Evolutionary conservation across 257 asterid species (phyloP), one percentile per base, ranked within the genome.

Genomic region (Henckelia pumila): DNA sequence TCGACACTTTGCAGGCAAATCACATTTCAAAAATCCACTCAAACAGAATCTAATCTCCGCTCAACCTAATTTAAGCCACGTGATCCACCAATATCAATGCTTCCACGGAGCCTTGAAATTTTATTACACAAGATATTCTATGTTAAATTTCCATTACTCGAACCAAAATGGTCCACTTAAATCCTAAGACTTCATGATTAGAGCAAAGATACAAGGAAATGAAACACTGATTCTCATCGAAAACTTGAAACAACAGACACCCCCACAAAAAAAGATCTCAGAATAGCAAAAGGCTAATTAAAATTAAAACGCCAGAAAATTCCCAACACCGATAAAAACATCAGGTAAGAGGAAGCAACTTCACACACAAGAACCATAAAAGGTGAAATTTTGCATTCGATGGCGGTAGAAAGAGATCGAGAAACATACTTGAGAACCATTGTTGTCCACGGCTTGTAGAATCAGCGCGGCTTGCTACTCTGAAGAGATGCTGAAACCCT

Each of bases 351-450:
- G 7, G 21, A 20, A 32, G 30, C 14, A 19, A 21, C 2, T 6
- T 1, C 21, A 19, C 23, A n/a, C 22, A 6, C 65, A 20, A 25
- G 21, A 8, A 9, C 49, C 47, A 0, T 19, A 5, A 19, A 13
- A 20, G 2, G 2, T 22, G n/a, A 0, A 28, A 1, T 35, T 2
- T 14, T 40, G 0, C 20, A 16, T 5, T 8, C 8, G 2, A 4
- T 20, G 1, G 10, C 4, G 14, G 0, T 30, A 19, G 52, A 26
- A n/a, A 22, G 4, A 23, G 29, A 56, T 8, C 11, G 49, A 49
- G 26, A 22, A 47, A 28, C 72, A 69, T 79, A 86, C 92, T 85
- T 85, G 77, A 85, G 89, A 77, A 85, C 92, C 92, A 85, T 85
- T 71, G 83, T 66, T 76, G 72, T 11, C 6, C 26, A 16, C 14